Conservation (phyloP, 179 eudicot species). For the Sideroxylon spinosum region DNA sequence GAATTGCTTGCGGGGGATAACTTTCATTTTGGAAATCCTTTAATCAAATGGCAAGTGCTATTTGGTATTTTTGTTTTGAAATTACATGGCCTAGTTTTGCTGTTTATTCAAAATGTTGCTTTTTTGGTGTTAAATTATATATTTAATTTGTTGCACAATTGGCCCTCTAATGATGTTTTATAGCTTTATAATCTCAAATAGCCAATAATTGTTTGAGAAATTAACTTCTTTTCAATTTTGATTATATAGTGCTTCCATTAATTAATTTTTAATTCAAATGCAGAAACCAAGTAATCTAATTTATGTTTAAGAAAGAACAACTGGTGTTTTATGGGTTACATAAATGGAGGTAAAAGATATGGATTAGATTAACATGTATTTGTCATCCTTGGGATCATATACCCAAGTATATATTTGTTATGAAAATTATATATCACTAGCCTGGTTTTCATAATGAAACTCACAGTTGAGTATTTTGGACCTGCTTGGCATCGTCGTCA, state of each 20-base stretch:
- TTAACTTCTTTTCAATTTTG: too few relatives aligned
- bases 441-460: not conserved
- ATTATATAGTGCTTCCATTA: too few relatives aligned
- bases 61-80: not conserved
- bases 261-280: too few relatives aligned
- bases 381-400: not conserved
- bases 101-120: not conserved
- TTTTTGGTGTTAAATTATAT: not conserved
- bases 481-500: conserved; percentile 3
- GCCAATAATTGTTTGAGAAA: too few relatives aligned
- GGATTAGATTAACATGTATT: not conserved
- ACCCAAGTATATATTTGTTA: not conserved
- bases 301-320: too few relatives aligned
- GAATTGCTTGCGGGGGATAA: conserved; percentile 63
- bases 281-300: too few relatives aligned
- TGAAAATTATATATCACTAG: not conserved
- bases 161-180: too few relatives aligned
- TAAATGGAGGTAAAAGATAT: too few relatives aligned
- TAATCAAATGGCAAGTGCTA: conserved; percentile 60
- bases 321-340: too few relatives aligned
- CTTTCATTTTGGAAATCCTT: conserved; percentile 77
- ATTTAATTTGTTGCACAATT: not conserved
- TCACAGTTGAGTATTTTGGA: not conserved
- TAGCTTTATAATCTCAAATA: too few relatives aligned
- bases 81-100: not conserved